Evolutionary conservation across 1,284 basidiomycete species (phyloP).

Genomic region (Microbotryum silenes-acaulis): DNA sequence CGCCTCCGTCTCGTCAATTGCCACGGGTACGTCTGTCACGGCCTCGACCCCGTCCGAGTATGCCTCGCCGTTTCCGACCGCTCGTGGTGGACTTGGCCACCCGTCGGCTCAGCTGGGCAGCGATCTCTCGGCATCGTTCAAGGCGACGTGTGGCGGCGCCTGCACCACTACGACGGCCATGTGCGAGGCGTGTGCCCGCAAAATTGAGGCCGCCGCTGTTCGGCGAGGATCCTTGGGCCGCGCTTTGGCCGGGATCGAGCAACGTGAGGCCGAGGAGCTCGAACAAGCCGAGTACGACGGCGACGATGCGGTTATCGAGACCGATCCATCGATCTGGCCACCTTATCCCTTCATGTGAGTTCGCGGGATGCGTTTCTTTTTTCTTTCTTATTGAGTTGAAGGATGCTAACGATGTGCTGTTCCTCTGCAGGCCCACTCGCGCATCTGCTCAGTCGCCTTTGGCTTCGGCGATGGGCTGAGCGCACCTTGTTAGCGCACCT

Average conservation of each 20-base stretch:
- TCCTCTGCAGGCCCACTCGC: too few relatives aligned
- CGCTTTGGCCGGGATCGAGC: constrained; percentile 11
- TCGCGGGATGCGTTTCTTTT: background rate
- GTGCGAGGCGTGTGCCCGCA: constrained; percentile 27
- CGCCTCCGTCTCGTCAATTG: constrained; percentile 18
- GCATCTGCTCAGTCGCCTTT: too few relatives aligned
- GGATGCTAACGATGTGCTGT: background rate
- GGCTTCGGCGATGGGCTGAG: too few relatives aligned
- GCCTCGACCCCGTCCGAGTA: constrained; percentile 3
- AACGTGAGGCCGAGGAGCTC: constrained; percentile 18
- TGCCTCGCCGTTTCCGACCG: background rate
- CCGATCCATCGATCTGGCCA: constrained; percentile 23
- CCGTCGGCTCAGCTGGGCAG: constrained; percentile 1
- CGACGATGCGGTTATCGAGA: too few relatives aligned
- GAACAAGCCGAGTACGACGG: constrained; percentile 14
- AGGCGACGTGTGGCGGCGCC: constrained; percentile 23
- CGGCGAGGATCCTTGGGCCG: constrained; percentile 15
- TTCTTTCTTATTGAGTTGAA: background rate
- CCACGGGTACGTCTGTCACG: constrained; percentile 12
- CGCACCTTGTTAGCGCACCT: too few relatives aligned
- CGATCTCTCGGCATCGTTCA: constrained; percentile 1
- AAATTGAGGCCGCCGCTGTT: constrained; percentile 4
- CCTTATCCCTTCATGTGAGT: constrained; percentile 30
- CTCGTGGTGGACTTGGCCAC: background rate
- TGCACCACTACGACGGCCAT: constrained; percentile 27